Evolutionary conservation across 345 rosid genomes (phyloP).

Genomic region (Rhizophora apiculata): DNA sequence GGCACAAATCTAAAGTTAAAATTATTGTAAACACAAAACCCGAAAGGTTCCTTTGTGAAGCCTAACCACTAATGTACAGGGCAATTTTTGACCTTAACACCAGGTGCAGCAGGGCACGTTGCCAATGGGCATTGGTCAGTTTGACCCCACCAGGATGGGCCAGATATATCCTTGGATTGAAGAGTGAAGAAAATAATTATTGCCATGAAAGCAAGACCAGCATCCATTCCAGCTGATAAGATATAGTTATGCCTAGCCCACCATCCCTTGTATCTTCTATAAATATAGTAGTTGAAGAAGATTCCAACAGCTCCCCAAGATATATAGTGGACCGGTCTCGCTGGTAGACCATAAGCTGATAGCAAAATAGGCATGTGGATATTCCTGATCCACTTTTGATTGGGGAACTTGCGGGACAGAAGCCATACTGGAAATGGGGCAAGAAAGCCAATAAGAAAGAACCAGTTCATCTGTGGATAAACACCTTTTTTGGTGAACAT

Average conservation of each 20-base stretch:
- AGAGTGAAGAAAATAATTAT: neutral
- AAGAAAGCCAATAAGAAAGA: slow-evolving; percentile 3
- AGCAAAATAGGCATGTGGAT: neutral
- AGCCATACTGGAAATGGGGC: slow-evolving; percentile 3
- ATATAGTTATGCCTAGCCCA: slow-evolving; percentile 11
- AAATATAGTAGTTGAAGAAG: slow-evolving; percentile 1
- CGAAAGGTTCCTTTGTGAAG: no score
- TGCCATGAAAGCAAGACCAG: slow-evolving; percentile 10
- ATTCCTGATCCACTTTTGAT: slow-evolving; percentile 2
- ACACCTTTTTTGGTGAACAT: neutral
- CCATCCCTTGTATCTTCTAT: slow-evolving; percentile 9
- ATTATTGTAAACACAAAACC: no score
- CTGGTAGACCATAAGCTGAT: neutral
- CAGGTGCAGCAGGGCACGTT: neutral
- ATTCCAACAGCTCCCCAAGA: neutral
- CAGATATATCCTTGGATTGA: neutral
- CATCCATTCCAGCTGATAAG: neutral
- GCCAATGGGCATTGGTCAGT: neutral
- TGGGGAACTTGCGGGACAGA: neutral
- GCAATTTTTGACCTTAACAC: neutral
- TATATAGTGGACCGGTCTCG: neutral
- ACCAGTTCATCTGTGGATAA: neutral
- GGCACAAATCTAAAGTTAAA: no score
- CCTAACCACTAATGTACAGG: neutral
- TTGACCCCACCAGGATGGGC: slow-evolving; percentile 1